A percentile compares a stretch with the other conserved stretches of the same genome.
phyloP scores from a whole-genome alignment of 2,329 filamentous ascomycete genomes.

The Knufia fluminis region DNA sequence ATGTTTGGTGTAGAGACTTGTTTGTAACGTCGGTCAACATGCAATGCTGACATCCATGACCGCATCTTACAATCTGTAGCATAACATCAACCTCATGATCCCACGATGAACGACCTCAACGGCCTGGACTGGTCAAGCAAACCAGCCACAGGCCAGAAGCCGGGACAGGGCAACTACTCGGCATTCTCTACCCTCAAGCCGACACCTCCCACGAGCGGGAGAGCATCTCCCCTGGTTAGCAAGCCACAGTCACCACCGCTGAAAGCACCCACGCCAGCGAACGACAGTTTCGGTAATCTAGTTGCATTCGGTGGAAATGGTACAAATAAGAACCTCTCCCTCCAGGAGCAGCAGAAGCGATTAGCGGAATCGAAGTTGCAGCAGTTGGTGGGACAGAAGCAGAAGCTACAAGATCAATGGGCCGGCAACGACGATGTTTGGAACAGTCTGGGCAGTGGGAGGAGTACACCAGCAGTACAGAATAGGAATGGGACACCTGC shows the following conservation, averaged over 20 bases:
- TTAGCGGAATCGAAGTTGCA: slow-evolving; percentile 66
- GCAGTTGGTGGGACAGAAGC: slow-evolving; percentile 66
- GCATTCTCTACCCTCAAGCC: slow-evolving; percentile 28
- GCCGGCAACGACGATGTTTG: slow-evolving; percentile 58
- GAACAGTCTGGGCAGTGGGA: slow-evolving; percentile 57
- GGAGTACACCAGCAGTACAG: slow-evolving; percentile 33
- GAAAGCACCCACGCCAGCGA: slow-evolving; percentile 34
- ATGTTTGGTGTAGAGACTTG: neutral
- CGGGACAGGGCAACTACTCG: slow-evolving; percentile 28
- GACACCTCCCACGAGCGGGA: slow-evolving; percentile 32
- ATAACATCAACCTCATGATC: slow-evolving; percentile 8
- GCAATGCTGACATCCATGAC: neutral
- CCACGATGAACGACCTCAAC: slow-evolving; percentile 39
- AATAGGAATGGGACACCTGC: slow-evolving; percentile 7
- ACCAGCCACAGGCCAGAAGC: slow-evolving; percentile 29
- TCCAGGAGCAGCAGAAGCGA: slow-evolving; percentile 56
- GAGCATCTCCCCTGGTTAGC: slow-evolving; percentile 32
- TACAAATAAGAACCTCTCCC: slow-evolving; percentile 57
- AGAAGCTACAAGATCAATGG: slow-evolving; percentile 66
- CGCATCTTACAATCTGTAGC: neutral
- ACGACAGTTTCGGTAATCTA: slow-evolving; percentile 52
- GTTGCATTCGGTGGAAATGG: slow-evolving; percentile 48
- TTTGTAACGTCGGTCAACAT: neutral
- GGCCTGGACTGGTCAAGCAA: slow-evolving; percentile 37
- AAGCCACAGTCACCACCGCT: slow-evolving; percentile 32